Percentiles rank a stretch among this genome's conserved stretches.
Evolutionary conservation across 106 monocot species (phyloP).

Genomic region (Acorus gramineus): DNA sequence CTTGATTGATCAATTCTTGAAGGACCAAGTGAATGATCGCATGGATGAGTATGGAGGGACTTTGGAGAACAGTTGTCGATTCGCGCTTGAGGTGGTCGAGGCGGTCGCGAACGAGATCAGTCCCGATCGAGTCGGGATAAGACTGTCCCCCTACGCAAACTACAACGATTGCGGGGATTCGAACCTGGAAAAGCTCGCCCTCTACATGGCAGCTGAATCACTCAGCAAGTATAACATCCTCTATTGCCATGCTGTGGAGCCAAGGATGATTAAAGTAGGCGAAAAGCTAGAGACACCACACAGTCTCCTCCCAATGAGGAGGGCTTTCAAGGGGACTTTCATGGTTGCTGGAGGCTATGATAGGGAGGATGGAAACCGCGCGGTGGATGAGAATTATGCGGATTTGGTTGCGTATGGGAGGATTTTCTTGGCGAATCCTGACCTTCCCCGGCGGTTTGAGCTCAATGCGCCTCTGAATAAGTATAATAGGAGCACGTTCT

Average conservation of each 20-base stretch:
- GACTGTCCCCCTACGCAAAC: conserved; percentile 19
- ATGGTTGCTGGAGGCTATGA: conserved; percentile 28
- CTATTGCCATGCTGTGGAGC: conserved; percentile 25
- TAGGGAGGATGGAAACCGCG: conserved; percentile 26
- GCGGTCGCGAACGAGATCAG: conserved; percentile 20
- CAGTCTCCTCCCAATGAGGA: conserved; percentile 11
- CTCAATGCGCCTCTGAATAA: conserved; percentile 20
- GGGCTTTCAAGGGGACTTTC: conserved; percentile 23
- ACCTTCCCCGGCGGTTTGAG: conserved; percentile 18
- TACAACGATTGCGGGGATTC: conserved; percentile 17
- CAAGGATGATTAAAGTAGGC: conserved; percentile 19
- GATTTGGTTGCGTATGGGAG: conserved; percentile 26
- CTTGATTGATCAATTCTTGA: conserved; percentile 11
- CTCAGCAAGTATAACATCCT: conserved; percentile 17
- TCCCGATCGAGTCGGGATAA: conserved; percentile 15
- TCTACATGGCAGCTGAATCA: conserved; percentile 18
- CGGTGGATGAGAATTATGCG: conserved; percentile 11
- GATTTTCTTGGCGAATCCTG: not conserved
- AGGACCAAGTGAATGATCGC: conserved; percentile 8
- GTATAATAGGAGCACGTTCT: conserved; percentile 17
- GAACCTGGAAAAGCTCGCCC: conserved; percentile 9
- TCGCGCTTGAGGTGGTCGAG: conserved; percentile 16
- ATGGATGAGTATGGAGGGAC: conserved; percentile 15
- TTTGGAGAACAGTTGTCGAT: conserved; percentile 29
- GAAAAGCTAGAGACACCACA: conserved; percentile 10